Conservation (phyloP, 2,329 filamentous ascomycete species). For the Talaromyces sp. region DNA sequence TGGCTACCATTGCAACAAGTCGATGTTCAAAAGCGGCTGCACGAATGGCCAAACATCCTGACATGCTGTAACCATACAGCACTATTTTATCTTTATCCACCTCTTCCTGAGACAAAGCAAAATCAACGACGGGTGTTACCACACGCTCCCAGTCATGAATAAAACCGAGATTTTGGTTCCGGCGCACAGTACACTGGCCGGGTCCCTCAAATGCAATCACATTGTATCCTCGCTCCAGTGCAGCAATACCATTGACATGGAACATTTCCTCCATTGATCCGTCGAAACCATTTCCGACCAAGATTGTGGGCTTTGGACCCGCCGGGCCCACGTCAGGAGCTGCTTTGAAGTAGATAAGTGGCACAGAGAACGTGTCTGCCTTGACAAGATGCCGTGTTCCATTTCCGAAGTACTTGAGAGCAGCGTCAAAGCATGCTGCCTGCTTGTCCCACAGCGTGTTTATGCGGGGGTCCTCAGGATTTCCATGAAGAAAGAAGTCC, state of each 20-base stretch:
- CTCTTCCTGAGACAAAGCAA: conserved; percentile 5
- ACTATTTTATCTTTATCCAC: conserved; percentile 35
- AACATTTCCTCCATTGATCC: conserved; percentile 35
- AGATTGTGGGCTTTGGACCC: conserved; percentile 28
- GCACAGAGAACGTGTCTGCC: conserved; percentile 23
- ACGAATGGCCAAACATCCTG: conserved; percentile 44
- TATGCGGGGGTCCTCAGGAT: conserved; percentile 38
- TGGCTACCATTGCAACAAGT: conserved; percentile 32
- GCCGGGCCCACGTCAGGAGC: conserved; percentile 27
- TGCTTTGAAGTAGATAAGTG: conserved; percentile 33
- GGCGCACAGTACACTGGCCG: conserved; percentile 38
- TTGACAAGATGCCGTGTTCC: neutral
- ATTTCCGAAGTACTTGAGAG: conserved; percentile 1
- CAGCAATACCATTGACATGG: conserved; percentile 28
- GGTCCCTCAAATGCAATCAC: conserved; percentile 43
- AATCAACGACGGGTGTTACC: conserved; percentile 26
- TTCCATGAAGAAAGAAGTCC: conserved; percentile 28
- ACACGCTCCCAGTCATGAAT: conserved; percentile 38
- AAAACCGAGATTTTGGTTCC: conserved; percentile 21
- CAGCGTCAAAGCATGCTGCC: neutral
- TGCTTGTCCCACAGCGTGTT: conserved; percentile 1
- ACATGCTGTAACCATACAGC: conserved; percentile 35
- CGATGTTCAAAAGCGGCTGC: conserved; percentile 34
- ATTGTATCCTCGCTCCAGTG: conserved; percentile 34
- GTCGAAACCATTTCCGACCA: conserved; percentile 33